Base-by-base conservation (phyloP, 441 rosid species). In the Daphne laureola region DNA sequence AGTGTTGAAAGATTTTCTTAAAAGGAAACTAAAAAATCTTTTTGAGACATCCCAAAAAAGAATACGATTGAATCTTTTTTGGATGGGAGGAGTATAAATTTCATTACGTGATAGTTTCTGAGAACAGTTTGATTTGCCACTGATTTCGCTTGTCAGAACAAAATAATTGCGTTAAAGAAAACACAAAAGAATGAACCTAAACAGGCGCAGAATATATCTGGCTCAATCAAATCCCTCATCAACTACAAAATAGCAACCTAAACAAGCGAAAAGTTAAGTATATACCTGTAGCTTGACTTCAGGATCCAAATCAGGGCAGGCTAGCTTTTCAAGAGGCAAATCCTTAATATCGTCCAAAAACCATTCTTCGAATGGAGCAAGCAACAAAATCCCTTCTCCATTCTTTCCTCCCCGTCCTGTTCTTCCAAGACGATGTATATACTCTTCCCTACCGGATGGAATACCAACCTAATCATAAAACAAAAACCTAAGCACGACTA, bases 361-460 rank as follows among this genome's bases (percentile, higher is more conserved):
- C 70, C 80, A 85, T 66, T 79, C 79, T 72, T 90, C 99, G 94
- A 96, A 94, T 38, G 99, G 99, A 5, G 98, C 89, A 47, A 94
- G 76, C 76, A 90, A 62, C 67, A 90, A 74, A 55, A 90, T 73
- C 18, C 99, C 87, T 66, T 74, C 72, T 46, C 98, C 96, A 54
- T 63, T 81, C 73, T 86, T 94, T 61, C 88, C 92, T 78, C 79
- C 84, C 45, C 87, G 83, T 17, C 98, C 96, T 15, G 96, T 94
- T 75, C 96, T 90, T 70, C 90, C 92, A 46, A 94, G 81, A 15
- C 95, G 82, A 67, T 94, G 95, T 61, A 94, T 81, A 56, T 90
- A 90, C 59, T 87, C 92, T 59, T 82, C 96, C 27, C 96, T 76
- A 41, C 79, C 83, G 55, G 74, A 43, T 48, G 99, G 96, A 67